These are phyloP conservation scores for Clathrospora elynae DNA, from an alignment of 2,329 filamentous ascomycete species.

Conservation along the genomic window DNA sequence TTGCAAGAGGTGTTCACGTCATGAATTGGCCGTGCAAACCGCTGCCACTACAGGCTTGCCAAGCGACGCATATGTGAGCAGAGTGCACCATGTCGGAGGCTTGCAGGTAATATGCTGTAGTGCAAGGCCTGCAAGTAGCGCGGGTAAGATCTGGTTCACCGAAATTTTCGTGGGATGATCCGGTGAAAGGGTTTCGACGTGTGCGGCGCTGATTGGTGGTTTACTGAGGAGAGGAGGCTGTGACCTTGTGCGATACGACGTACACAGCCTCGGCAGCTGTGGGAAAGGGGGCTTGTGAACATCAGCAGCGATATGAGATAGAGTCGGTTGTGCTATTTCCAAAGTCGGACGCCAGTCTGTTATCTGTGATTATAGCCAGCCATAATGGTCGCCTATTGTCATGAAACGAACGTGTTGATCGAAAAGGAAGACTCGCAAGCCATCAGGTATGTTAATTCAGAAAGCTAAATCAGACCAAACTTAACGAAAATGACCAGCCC, in stretches of 20 bases:
- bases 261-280: too few relatives aligned
- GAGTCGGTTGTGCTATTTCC: too few relatives aligned
- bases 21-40: background rate
- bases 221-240: background rate
- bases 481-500: conserved; percentile 2
- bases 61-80: background rate
- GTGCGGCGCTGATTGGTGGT: conserved; percentile 26
- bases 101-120: background rate
- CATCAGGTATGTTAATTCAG: conserved; percentile 1
- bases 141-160: background rate
- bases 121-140: too few relatives aligned
- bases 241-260: too few relatives aligned
- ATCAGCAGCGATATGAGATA: too few relatives aligned
- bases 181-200: conserved; percentile 43
- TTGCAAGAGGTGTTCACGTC: too few relatives aligned
- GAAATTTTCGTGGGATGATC: background rate
- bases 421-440: background rate
- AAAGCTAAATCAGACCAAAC: background rate
- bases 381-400: too few relatives aligned
- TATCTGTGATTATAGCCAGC: too few relatives aligned
- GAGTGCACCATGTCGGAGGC: background rate
- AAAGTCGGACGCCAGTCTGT: too few relatives aligned
- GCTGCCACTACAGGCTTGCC: background rate
- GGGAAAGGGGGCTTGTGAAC: too few relatives aligned
- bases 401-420: background rate